Evolutionary conservation across 2,329 filamentous ascomycete species (phyloP).

Genomic region (Verticillium klebahnii): DNA sequence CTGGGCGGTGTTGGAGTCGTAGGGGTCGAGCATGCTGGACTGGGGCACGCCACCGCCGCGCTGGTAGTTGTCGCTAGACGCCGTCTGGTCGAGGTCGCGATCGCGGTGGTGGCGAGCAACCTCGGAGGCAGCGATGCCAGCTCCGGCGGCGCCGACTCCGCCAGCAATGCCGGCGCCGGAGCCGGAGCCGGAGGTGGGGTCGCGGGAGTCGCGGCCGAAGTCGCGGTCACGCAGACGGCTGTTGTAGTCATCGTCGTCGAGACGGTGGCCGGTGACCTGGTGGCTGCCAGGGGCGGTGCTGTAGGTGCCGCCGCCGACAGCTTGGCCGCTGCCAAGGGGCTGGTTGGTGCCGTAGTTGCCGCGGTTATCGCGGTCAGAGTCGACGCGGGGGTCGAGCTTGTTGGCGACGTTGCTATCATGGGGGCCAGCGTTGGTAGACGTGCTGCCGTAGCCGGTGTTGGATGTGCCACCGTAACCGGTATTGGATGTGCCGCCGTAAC

Average conservation of each 20-base stretch:
- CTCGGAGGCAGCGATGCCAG: constrained; percentile 19
- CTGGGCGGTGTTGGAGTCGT: constrained; percentile 2
- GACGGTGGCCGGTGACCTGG: background rate
- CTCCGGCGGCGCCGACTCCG: background rate
- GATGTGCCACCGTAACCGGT: constrained; percentile 5
- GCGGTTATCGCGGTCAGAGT: constrained; percentile 43
- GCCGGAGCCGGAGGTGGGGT: constrained; percentile 12
- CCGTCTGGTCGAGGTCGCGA: background rate
- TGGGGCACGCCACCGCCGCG: constrained; percentile 5
- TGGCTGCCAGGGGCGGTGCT: constrained; percentile 6
- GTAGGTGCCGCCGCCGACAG: constrained; percentile 7
- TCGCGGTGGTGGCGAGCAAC: background rate
- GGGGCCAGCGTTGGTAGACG: constrained; percentile 2
- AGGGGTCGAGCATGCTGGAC: constrained; percentile 12
- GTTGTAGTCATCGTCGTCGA: constrained; percentile 7
- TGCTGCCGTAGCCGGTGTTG: constrained; percentile 1
- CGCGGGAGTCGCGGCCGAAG: constrained; percentile 7
- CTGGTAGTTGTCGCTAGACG: background rate
- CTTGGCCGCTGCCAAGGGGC: constrained; percentile 4
- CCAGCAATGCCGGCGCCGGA: constrained; percentile 27
- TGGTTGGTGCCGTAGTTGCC: constrained; percentile 19
- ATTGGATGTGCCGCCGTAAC: constrained; percentile 7
- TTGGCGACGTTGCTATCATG: constrained; percentile 26
- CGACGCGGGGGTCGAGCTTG: constrained; percentile 48
- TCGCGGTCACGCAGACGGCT: constrained; percentile 18